Evolutionary conservation across 2,329 filamentous ascomycete species (phyloP), one percentile per base, ranked within the genome.

Genomic region (Gaeumannomyces sp.): DNA sequence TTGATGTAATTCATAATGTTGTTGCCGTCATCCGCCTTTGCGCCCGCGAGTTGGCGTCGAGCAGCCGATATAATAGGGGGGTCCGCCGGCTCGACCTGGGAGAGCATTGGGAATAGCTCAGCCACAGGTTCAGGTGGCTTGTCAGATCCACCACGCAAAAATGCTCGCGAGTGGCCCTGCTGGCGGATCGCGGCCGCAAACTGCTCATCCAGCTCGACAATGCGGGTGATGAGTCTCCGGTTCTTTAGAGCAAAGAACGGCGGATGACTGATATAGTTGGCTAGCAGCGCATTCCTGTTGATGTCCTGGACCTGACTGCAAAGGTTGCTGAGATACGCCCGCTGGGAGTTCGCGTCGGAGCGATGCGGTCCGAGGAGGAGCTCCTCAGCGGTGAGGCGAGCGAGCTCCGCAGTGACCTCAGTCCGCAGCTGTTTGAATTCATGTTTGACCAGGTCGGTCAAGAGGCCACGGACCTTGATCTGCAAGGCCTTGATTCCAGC

Each of bases 1-100:
- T 74, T 70, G 19, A 86, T 81, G 72, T 80, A 81, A 0, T 71
- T 59, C 64, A 81, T 71, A 60, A 87, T 83, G 8, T n/a, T 77
- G 25, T 38, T n/a, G 33, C 13, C 6, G 22, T 4, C 22, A 19
- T 38, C 35, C 4, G 8, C 19, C 4, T 45, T 45, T 14, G 14
- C 13, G 8, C 4, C 16, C 16, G 13, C 38, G 13, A 45, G 38
- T 4, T 14, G 4, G 38, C 38, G 4, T 16, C 13, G 38, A 19
- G 38, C 38, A 14, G 13, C 13, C 13, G 38, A 45, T 16, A 45
- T 19, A 45, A 11, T 11, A 2, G 4, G 4, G 16, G 38, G 38
- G 5, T 11, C 22, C 45, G 45, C 3, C 8, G 19, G 5, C 5
- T 50, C 6, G 16, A 53, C n/a, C 45, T 53, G n/a, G 45, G 19